A percentile compares a stretch with the other conserved stretches of the same genome.
phyloP scores from a whole-genome alignment of 1,139 yeast species.

The Saccharomycopsis crataegensis region DNA sequence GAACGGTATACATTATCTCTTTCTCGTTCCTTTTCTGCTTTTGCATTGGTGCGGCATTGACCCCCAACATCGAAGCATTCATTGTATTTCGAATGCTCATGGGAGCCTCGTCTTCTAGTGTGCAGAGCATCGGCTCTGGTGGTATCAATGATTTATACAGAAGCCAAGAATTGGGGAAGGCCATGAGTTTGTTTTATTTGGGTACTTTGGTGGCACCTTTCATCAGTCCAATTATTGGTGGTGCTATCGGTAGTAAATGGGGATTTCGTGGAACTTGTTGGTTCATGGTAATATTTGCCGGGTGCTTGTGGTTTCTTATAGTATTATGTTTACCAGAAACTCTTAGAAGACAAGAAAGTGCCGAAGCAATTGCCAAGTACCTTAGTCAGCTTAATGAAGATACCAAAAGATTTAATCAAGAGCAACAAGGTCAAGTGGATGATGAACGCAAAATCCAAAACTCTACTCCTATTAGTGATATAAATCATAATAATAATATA shows the following conservation, averaged over 20 bases:
- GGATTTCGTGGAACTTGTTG: slow-evolving; percentile 91
- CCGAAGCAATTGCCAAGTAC: slow-evolving; percentile 36
- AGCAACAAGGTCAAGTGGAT: slow-evolving; percentile 25
- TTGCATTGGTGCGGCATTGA: slow-evolving; percentile 63
- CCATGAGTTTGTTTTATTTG: slow-evolving; percentile 73
- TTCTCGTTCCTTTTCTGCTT: slow-evolving; percentile 58
- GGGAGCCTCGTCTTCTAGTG: slow-evolving; percentile 81
- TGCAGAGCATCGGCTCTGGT: slow-evolving; percentile 88
- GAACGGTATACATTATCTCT: slow-evolving; percentile 64
- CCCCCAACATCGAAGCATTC: slow-evolving; percentile 54
- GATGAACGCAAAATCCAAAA: slow-evolving; percentile 14
- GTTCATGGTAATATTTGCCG: slow-evolving; percentile 67
- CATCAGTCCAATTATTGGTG: slow-evolving; percentile 75
- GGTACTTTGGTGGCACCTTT: slow-evolving; percentile 83
- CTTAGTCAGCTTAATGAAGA: slow-evolving; percentile 29
- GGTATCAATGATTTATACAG: slow-evolving; percentile 69
- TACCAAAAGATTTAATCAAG: slow-evolving; percentile 25
- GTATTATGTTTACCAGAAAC: slow-evolving; percentile 70
- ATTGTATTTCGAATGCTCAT: slow-evolving; percentile 63
- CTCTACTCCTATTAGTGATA: not conserved
- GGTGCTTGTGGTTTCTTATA: slow-evolving; percentile 42
- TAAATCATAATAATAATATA: no score
- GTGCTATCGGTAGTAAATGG: slow-evolving; percentile 63
- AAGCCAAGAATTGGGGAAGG: slow-evolving; percentile 65
- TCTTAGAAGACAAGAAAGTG: slow-evolving; percentile 47